phyloP scores from a whole-genome alignment of 1,284 basidiomycete species.

The Fistulina hepatica region DNA sequence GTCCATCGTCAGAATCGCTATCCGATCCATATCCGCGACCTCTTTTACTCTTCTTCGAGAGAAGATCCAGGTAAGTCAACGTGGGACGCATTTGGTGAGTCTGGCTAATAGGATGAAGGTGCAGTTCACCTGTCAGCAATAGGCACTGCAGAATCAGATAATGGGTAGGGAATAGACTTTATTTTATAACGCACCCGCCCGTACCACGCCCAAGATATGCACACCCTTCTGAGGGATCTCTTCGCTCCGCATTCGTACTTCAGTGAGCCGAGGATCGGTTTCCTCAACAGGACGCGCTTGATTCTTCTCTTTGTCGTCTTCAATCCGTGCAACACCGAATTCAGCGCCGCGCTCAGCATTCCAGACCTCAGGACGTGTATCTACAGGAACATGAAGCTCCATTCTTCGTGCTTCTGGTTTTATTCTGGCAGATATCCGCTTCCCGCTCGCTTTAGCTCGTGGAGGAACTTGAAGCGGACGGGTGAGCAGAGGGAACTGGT shows the following conservation, averaged over 20 bases:
- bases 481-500: constrained; percentile 67
- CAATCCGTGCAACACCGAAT: constrained; percentile 48
- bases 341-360: constrained; percentile 55
- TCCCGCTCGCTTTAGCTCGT: constrained; percentile 57
- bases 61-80: constrained; percentile 63
- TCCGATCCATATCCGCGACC: constrained; percentile 43
- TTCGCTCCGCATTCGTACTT: constrained; percentile 65
- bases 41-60: constrained; percentile 48
- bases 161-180: constrained; percentile 7
- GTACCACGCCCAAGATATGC: constrained; percentile 64
- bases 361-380: constrained; percentile 69
- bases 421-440: constrained; percentile 59
- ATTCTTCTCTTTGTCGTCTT: constrained; percentile 67
- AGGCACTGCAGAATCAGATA: constrained; percentile 13
- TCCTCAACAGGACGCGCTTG: constrained; percentile 36
- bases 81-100: constrained; percentile 72
- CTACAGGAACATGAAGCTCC: constrained; percentile 69
- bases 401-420: constrained; percentile 51
- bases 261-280: constrained; percentile 43
- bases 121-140: constrained; percentile 50
- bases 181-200: constrained; percentile 49
- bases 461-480: constrained; percentile 66
- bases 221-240: constrained; percentile 48
- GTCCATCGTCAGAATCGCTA: constrained; percentile 66
- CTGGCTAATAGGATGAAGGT: constrained; percentile 68